Conservation (phyloP, 768 basidiomycete genomes). For the Pholiota microspora region DNA sequence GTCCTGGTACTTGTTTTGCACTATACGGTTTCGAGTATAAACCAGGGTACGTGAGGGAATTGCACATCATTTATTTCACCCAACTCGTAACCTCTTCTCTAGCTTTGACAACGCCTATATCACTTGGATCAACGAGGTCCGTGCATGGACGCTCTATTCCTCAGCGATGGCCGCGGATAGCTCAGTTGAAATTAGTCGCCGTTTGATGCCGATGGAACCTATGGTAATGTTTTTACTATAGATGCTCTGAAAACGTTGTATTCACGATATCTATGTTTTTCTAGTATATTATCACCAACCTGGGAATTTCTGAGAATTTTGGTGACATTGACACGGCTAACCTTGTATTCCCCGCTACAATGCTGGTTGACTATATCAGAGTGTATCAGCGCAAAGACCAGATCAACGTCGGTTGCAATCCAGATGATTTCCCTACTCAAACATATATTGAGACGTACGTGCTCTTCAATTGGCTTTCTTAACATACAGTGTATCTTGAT, state of each 20-base stretch:
- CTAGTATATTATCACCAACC: constrained; percentile 64
- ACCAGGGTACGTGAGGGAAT: constrained; percentile 34
- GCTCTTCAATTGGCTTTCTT: background rate
- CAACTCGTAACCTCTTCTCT: constrained; percentile 20
- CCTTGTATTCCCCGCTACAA: constrained; percentile 49
- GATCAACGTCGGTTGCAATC: constrained; percentile 64
- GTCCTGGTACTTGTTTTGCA: constrained; percentile 26
- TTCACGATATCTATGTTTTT: background rate
- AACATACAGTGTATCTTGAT: constrained; percentile 11
- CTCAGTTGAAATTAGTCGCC: constrained; percentile 44
- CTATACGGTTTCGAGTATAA: constrained; percentile 49
- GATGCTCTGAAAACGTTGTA: no score
- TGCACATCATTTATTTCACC: background rate
- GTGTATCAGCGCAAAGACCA: constrained; percentile 56
- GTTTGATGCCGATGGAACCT: constrained; percentile 64
- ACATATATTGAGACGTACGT: constrained; percentile 66
- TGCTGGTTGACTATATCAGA: constrained; percentile 77
- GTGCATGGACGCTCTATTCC: constrained; percentile 55
- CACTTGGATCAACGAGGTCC: constrained; percentile 62
- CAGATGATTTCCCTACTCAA: constrained; percentile 62
- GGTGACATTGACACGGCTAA: constrained; percentile 54
- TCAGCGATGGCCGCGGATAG: constrained; percentile 50
- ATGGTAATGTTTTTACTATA: constrained; percentile 55
- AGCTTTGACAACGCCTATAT: constrained; percentile 58
- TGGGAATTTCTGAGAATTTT: constrained; percentile 67